Base-by-base conservation (phyloP, 176 grass and related monocot genomes). In the Lolium perenne region DNA sequence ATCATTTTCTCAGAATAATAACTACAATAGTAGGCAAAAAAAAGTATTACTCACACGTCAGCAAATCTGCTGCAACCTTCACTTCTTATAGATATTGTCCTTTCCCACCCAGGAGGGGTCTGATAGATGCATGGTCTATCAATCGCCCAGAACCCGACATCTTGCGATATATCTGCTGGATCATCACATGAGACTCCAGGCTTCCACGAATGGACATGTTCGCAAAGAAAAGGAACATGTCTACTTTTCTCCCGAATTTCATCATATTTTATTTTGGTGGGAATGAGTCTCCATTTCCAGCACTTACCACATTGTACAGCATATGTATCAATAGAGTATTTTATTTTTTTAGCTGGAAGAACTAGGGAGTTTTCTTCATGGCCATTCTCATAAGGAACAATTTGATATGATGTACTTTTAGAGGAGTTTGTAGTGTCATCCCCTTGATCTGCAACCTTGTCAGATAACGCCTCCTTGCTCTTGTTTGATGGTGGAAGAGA, bases 231-330 rank as follows among this genome's bases (percentile, higher is more conserved):
- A 38, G 88, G 92, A 38, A 87, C 75, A n/a, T 77, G 14, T 64
- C 58, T 50, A 65, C 83, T 80, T 11, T 48, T 71, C 23, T 89
- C 92, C 55, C 92, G 86, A 72, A 94, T 88, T 87, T 91, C 88
- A 81, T 97, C 95, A 12, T 94, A 97, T 73, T 91, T 94, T 25
- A 93, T 82, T 86, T 94, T 91, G 62, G 79, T 80, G 49, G 95
- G 82, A 80, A 94, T 74, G 21, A 97, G 51, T 68, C 95, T 84
- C 91, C 88, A 97, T 86, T 97, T 94, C 59, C 66, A 78, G 80
- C 95, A 97, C 40, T 83, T 74, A 29, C 87, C 79, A 76, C 92
- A 97, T 77, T 97, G 92, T 70, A 86, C 91, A 16, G 82, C 74
- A 82, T 88, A 97, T 55, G 80, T 73, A 26, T 66, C 87, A 71